These are phyloP conservation scores for Neurospora sp. DNA, from an alignment of 495 filamentous ascomycete genomes.

Conservation along the genomic window DNA sequence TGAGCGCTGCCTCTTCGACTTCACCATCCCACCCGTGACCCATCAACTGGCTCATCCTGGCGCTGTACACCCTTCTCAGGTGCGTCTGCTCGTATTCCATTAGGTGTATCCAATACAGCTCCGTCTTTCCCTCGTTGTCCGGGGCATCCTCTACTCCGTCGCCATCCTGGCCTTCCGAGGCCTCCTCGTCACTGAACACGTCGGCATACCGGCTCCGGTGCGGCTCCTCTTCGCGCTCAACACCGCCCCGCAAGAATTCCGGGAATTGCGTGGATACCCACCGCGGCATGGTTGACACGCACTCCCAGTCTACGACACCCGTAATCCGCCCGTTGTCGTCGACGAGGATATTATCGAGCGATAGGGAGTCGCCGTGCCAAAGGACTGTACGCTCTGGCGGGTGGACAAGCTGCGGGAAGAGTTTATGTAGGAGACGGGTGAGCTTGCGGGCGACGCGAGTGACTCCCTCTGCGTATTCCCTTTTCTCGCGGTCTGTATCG, in stretches of 20 bases:
- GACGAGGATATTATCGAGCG: constrained; percentile 41
- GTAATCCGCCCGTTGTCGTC: constrained; percentile 31
- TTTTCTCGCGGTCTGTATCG: constrained; percentile 14
- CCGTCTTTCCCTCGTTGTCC: constrained; percentile 27
- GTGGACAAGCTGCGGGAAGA: constrained; percentile 18
- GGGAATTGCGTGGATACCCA: constrained; percentile 39
- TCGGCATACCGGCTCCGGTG: constrained; percentile 22
- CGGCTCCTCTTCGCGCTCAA: constrained; percentile 18
- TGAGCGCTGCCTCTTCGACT: constrained; percentile 13
- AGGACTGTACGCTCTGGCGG: constrained; percentile 29
- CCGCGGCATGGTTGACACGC: constrained; percentile 36
- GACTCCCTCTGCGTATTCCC: constrained; percentile 16
- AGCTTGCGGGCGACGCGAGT: constrained; percentile 19
- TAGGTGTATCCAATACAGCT: constrained; percentile 26
- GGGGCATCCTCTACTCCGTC: constrained; percentile 8
- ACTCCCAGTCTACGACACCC: constrained; percentile 47
- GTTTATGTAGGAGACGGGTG: constrained; percentile 14
- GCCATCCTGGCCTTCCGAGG: constrained; percentile 3
- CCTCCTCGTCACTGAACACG: constrained; percentile 10
- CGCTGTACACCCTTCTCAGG: constrained; percentile 21
- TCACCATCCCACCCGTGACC: constrained; percentile 14
- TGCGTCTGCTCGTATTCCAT: constrained; percentile 31
- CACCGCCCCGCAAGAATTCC: constrained; percentile 27
- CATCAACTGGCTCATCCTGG: constrained; percentile 14
- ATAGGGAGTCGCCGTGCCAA: constrained; percentile 36